Evolutionary conservation across 768 basidiomycete genomes (phyloP).

Genomic region (Trichaptum fuscoviolaceum): DNA sequence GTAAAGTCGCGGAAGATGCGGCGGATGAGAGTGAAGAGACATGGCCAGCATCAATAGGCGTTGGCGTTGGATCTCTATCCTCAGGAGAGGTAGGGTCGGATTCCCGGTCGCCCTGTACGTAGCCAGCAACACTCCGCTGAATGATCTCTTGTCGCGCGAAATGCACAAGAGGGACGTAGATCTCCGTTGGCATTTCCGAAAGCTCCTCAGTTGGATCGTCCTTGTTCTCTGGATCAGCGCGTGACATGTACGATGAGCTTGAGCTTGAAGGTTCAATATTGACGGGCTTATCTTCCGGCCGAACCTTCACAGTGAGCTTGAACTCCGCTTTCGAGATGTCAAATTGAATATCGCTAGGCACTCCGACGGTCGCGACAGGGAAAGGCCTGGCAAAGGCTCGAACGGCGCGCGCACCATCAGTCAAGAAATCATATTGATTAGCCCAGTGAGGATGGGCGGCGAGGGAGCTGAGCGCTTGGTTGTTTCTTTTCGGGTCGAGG

Average conservation of each 20-base stretch:
- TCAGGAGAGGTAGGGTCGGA: constrained; percentile 1
- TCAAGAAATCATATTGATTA: constrained; percentile 67
- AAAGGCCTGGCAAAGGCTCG: constrained; percentile 84
- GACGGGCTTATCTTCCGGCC: constrained; percentile 42
- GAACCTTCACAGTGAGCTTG: constrained; percentile 61
- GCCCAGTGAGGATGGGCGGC: constrained; percentile 27
- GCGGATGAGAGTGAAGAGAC: constrained; percentile 5
- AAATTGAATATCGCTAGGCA: constrained; percentile 61
- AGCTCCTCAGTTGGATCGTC: constrained; percentile 29
- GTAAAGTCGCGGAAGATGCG: constrained; percentile 9
- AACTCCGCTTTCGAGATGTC: constrained; percentile 69
- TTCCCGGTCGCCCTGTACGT: constrained; percentile 10
- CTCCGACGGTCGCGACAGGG: constrained; percentile 71
- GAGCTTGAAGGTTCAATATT: constrained; percentile 11
- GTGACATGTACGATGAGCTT: constrained; percentile 9
- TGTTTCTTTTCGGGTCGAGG: constrained; percentile 11
- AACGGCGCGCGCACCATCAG: constrained; percentile 80
- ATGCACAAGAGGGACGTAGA: constrained; percentile 88
- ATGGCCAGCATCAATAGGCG: not conserved
- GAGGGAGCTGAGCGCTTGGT: constrained; percentile 17
- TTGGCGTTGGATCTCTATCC: not conserved
- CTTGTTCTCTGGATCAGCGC: constrained; percentile 9
- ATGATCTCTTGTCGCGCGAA: constrained; percentile 50
- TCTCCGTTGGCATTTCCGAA: constrained; percentile 73
- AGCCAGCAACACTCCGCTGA: constrained; percentile 12